Evolutionary conservation across 2,329 filamentous ascomycete genomes (phyloP).

Genomic region (Diaporthe sp.): DNA sequence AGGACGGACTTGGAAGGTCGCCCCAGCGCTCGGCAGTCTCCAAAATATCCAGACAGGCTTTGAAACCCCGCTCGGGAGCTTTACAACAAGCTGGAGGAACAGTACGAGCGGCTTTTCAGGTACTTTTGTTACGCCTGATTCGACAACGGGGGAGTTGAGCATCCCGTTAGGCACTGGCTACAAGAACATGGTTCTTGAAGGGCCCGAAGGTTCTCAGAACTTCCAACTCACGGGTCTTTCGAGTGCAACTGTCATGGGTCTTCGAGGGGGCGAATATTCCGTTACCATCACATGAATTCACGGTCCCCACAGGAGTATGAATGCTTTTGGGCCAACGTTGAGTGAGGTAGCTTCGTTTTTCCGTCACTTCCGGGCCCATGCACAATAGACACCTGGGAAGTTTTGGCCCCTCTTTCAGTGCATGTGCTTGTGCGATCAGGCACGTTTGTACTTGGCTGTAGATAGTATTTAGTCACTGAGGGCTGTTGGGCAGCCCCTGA

Average conservation of each 20-base stretch:
- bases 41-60: slow-evolving; percentile 5
- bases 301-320: too few species aligned
- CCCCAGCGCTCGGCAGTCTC: slow-evolving; percentile 25
- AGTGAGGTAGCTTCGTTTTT: too few species aligned
- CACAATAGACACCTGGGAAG: too few species aligned
- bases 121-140: neutral
- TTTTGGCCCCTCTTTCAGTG: too few species aligned
- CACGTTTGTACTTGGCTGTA: too few species aligned
- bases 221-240: neutral
- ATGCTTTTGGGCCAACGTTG: too few species aligned
- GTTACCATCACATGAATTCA: neutral
- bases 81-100: neutral
- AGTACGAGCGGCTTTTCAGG: neutral
- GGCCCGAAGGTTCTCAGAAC: neutral
- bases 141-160: neutral
- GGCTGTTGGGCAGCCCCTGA: too few species aligned
- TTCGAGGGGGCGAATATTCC: neutral
- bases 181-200: neutral
- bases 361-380: too few species aligned
- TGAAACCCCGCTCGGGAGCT: slow-evolving; percentile 5
- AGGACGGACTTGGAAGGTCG: slow-evolving; percentile 8
- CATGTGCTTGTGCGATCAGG: too few species aligned
- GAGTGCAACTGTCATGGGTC: neutral
- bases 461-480: too few species aligned
- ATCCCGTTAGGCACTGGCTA: neutral